Conservation (phyloP, 2,329 filamentous ascomycete species). For the Colletotrichum coccodes region DNA sequence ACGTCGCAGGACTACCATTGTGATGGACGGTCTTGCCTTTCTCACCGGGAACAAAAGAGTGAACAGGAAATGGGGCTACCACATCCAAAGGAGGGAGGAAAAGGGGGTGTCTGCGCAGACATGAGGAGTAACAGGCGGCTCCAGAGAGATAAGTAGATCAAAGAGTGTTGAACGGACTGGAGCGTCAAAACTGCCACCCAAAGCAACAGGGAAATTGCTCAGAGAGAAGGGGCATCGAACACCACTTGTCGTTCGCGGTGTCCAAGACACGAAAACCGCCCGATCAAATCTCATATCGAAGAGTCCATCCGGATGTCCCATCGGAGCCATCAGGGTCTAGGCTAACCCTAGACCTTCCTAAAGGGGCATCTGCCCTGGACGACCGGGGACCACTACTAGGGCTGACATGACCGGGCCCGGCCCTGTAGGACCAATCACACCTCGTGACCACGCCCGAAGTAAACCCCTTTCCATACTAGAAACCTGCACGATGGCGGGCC, state of each 20-base stretch:
- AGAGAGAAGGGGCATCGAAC: neutral
- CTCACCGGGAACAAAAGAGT: neutral
- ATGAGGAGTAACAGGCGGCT: neutral
- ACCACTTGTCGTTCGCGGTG: neutral
- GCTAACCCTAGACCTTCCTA: too few relatives aligned
- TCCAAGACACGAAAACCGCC: neutral
- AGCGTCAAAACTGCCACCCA: neutral
- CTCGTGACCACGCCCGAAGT: too few relatives aligned
- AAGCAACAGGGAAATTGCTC: neutral
- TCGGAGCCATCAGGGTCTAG: too few relatives aligned
- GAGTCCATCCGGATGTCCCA: neutral
- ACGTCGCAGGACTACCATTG: constrained; percentile 8
- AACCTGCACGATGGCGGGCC: too few relatives aligned
- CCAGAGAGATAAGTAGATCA: constrained; percentile 1
- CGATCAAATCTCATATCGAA: neutral
- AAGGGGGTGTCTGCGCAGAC: neutral
- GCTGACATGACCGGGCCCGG: too few relatives aligned
- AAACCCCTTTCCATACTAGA: too few relatives aligned
- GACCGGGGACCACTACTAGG: too few relatives aligned
- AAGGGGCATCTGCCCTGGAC: too few relatives aligned
- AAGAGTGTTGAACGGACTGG: neutral
- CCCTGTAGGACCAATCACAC: too few relatives aligned
- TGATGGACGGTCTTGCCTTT: neutral
- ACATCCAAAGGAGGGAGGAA: constrained; percentile 4
- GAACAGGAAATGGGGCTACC: neutral